A percentile compares a stretch with the other conserved stretches of the same genome.
These are phyloP conservation scores for Colletotrichum tropicale DNA, from an alignment of 2,329 filamentous ascomycete genomes.

Conservation along the genomic window DNA sequence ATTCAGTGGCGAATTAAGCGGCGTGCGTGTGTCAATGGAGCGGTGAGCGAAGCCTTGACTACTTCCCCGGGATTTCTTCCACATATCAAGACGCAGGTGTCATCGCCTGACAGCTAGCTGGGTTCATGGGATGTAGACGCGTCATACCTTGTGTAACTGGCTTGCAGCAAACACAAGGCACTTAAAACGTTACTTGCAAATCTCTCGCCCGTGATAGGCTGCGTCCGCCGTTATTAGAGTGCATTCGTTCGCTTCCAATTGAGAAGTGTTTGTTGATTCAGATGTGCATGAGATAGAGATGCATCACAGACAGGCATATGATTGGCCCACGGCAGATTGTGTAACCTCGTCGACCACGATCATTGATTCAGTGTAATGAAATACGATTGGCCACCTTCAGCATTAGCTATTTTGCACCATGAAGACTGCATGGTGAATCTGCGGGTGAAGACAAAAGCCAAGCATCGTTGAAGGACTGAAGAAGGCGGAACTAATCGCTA, in stretches of 20 bases:
- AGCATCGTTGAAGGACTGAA: background rate
- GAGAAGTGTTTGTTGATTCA: background rate
- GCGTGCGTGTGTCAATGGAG: background rate
- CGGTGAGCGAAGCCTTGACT: background rate
- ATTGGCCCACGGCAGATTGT: background rate
- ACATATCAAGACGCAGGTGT: background rate
- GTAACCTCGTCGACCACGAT: background rate
- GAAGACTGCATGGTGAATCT: background rate
- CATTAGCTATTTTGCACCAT: background rate
- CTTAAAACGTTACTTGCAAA: background rate
- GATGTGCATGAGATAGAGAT: background rate
- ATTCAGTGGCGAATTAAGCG: background rate
- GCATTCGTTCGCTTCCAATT: background rate
- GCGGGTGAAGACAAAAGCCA: background rate
- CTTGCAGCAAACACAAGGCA: background rate
- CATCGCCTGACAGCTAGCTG: background rate
- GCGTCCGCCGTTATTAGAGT: background rate
- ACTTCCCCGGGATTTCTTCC: background rate
- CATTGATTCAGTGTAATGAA: background rate
- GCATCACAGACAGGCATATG: fast-evolving
- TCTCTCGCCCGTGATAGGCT: background rate
- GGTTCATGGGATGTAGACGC: background rate
- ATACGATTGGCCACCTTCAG: too few relatives aligned
- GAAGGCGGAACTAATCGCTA: background rate
- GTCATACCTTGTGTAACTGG: background rate